Conservation (phyloP, 768 basidiomycete species). For the Phlebiopsis flavidoalba region DNA sequence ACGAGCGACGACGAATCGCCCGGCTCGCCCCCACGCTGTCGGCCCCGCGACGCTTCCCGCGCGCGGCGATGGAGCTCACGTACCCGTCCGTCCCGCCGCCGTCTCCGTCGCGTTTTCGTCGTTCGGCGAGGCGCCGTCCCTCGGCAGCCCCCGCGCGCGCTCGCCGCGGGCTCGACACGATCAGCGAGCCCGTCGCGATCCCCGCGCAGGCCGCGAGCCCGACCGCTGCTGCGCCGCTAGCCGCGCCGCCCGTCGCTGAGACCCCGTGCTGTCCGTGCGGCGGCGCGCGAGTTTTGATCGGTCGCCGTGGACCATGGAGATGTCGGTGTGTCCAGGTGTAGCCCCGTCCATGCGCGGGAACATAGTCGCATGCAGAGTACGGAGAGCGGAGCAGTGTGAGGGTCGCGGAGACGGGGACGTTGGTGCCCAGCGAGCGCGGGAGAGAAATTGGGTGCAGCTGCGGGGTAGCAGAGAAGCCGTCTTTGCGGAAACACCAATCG, state of each 20-base stretch:
- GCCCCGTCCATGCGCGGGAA: slow-evolving; percentile 10
- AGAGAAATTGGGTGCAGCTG: slow-evolving; percentile 3
- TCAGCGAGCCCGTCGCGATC: slow-evolving; percentile 32
- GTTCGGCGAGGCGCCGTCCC: slow-evolving; percentile 38
- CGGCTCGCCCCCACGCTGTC: slow-evolving; percentile 36
- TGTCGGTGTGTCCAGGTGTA: not conserved
- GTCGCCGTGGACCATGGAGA: slow-evolving; percentile 12
- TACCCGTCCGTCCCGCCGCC: slow-evolving; percentile 86
- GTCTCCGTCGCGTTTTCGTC: slow-evolving; percentile 26
- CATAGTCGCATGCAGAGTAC: slow-evolving; percentile 13
- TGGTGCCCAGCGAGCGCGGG: slow-evolving; percentile 9
- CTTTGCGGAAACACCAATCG: not conserved
- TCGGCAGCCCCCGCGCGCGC: not conserved
- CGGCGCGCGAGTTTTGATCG: slow-evolving; percentile 3
- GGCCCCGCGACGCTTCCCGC: slow-evolving; percentile 20
- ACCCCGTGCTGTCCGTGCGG: slow-evolving; percentile 12
- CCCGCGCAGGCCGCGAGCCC: slow-evolving; percentile 40
- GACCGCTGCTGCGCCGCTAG: slow-evolving; percentile 4
- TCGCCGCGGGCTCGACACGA: not conserved
- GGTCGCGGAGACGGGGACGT: slow-evolving; percentile 16
- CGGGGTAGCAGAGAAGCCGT: not conserved
- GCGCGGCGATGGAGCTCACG: slow-evolving; percentile 37
- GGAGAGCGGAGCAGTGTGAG: slow-evolving; percentile 15
- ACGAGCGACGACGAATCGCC: slow-evolving; percentile 71
- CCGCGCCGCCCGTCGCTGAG: slow-evolving; percentile 8